These are phyloP conservation scores for Neofusicoccum cordaticola DNA, from an alignment of 2,329 filamentous ascomycete species.

Conservation along the genomic window DNA sequence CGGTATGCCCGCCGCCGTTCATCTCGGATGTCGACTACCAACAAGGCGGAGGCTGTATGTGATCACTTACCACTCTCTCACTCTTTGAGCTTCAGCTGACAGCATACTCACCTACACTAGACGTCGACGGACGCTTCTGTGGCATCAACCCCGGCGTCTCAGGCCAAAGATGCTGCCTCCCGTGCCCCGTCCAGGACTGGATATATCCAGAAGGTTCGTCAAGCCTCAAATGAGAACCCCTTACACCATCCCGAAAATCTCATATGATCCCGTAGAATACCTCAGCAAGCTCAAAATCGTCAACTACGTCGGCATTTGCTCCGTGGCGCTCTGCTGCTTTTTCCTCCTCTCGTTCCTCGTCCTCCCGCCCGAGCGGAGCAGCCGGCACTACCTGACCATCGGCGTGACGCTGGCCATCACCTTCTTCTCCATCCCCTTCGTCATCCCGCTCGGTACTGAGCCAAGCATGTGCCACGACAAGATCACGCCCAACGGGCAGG, in stretches of 20 bases:
- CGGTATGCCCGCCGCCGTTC: conserved; percentile 25
- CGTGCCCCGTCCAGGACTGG: conserved; percentile 80
- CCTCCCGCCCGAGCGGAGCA: conserved; percentile 80
- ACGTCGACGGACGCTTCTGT: conserved; percentile 53
- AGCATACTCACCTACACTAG: conserved; percentile 27
- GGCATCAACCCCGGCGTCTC: conserved; percentile 40
- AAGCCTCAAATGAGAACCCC: neutral
- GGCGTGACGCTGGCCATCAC: conserved; percentile 69
- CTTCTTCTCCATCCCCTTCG: conserved; percentile 61
- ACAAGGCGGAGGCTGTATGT: conserved; percentile 25
- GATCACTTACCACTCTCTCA: neutral
- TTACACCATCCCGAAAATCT: neutral
- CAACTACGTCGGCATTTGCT: conserved; percentile 74
- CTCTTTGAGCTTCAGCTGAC: neutral
- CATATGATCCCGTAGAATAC: neutral
- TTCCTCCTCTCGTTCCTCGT: conserved; percentile 73
- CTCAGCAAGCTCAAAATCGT: conserved; percentile 48
- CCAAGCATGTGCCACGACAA: conserved; percentile 75
- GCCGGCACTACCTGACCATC: conserved; percentile 81
- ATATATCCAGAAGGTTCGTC: conserved; percentile 53
- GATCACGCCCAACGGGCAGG: conserved; percentile 85
- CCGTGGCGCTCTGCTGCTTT: conserved; percentile 67
- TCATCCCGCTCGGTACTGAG: conserved; percentile 71
- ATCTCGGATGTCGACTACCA: conserved; percentile 25
- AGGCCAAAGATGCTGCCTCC: conserved; percentile 69